A percentile compares a stretch with the other conserved stretches of the same genome.
Evolutionary conservation across 164 flowering plant genomes (phyloP).

Genomic region (Hamamelis virginiana): DNA sequence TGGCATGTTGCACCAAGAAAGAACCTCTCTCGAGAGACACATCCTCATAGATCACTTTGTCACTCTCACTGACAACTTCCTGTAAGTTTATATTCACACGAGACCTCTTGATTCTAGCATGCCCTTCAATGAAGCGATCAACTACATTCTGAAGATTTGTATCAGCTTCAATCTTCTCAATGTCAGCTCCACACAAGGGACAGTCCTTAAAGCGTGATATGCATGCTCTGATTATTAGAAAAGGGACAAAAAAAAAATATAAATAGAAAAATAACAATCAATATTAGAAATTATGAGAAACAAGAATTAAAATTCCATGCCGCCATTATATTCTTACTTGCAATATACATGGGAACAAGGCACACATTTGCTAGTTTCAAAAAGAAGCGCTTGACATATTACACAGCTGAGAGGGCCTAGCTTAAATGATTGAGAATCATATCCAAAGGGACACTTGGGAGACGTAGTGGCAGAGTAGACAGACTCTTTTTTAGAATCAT

Average conservation of each 20-base stretch:
- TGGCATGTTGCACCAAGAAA: too few relatives aligned
- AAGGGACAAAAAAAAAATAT: background rate
- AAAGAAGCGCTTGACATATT: constrained; percentile 95
- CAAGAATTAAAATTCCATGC: background rate
- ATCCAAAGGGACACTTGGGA: constrained; percentile 88
- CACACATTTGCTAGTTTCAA: constrained; percentile 66
- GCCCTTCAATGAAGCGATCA: constrained; percentile 96
- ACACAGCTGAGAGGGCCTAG: constrained; percentile 92
- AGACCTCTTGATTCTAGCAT: constrained; percentile 88
- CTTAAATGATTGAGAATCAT: constrained; percentile 82
- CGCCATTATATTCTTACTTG: constrained; percentile 52
- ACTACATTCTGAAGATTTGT: too few relatives aligned
- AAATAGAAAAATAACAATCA: background rate
- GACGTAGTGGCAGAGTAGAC: constrained; percentile 32
- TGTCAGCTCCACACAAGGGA: too few relatives aligned
- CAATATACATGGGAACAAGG: constrained; percentile 92
- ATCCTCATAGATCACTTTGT: constrained; percentile 69
- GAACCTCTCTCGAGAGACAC: too few relatives aligned
- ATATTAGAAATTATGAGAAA: background rate
- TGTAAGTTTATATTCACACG: constrained; percentile 33
- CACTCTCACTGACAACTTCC: constrained; percentile 35
- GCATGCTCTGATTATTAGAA: constrained; percentile 75
- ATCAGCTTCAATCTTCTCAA: too few relatives aligned
- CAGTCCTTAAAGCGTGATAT: constrained; percentile 82
- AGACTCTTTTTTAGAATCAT: constrained; percentile 32